phyloP scores from a whole-genome alignment of 805 yeast genomes.

The Ogataea wickerhamii region DNA sequence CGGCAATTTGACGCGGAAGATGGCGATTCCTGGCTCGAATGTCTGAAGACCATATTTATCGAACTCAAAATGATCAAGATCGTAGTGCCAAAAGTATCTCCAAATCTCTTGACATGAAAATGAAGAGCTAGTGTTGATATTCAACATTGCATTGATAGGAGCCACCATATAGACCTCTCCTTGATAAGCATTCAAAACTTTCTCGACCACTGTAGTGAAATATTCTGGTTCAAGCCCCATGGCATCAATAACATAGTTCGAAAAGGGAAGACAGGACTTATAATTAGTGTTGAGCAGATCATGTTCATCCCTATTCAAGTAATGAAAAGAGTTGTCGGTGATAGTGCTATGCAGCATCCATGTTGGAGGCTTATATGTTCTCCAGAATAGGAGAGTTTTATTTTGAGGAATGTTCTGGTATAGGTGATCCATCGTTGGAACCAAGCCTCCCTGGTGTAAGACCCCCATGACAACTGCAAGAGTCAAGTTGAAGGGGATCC shows the following conservation, averaged over 20 bases:
- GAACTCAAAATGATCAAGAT: conserved; percentile 70
- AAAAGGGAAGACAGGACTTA: background rate
- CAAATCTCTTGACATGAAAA: conserved; percentile 26
- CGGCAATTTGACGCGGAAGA: conserved; percentile 36
- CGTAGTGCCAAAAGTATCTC: conserved; percentile 50
- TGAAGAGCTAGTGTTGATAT: conserved; percentile 7
- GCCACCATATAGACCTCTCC: conserved; percentile 22
- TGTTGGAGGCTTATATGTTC: conserved; percentile 89
- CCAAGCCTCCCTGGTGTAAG: conserved; percentile 86
- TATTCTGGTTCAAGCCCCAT: conserved; percentile 41
- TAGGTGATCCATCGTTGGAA: conserved; percentile 55
- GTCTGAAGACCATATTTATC: conserved; percentile 37
- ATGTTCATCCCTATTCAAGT: conserved; percentile 21
- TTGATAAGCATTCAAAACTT: conserved; percentile 3
- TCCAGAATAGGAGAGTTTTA: conserved; percentile 76
- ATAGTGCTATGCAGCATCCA: conserved; percentile 50
- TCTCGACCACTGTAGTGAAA: conserved; percentile 15
- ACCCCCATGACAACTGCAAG: conserved; percentile 70
- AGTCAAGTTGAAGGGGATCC: conserved; percentile 63
- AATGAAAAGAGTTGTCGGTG: background rate
- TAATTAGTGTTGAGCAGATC: conserved; percentile 22
- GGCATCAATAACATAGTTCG: conserved; percentile 37
- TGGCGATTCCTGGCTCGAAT: conserved; percentile 59
- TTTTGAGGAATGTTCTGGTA: conserved; percentile 18
- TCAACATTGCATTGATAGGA: conserved; percentile 27